Conservation (phyloP, 805 yeast species). For the Candida adriatica region DNA sequence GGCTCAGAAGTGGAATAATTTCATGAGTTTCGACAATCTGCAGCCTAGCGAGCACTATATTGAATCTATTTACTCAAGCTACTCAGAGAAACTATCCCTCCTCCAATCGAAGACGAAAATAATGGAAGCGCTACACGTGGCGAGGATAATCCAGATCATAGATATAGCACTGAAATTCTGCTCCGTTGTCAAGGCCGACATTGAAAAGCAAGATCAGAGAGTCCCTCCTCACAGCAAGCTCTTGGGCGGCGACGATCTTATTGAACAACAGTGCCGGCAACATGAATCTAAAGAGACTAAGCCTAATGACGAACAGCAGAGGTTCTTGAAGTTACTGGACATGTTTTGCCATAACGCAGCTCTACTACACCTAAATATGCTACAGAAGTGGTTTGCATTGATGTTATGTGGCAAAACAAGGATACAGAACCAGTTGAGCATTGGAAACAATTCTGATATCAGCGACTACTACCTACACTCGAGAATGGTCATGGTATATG, state of each 20-base stretch:
- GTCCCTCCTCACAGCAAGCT: too few relatives aligned
- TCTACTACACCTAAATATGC: conserved; percentile 18
- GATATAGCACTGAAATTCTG: conserved; percentile 21
- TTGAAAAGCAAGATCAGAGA: conserved; percentile 26
- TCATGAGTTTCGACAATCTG: conserved; percentile 24
- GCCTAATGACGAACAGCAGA: conserved; percentile 27
- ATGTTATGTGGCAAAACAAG: conserved; percentile 25
- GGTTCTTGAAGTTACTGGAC: conserved; percentile 14
- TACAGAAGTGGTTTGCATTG: conserved; percentile 25
- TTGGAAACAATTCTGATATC: conserved; percentile 32
- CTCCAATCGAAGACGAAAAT: conserved; percentile 25
- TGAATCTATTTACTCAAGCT: conserved; percentile 24
- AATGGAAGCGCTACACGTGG: conserved; percentile 22
- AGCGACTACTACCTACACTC: conserved; percentile 27
- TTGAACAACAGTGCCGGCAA: too few relatives aligned
- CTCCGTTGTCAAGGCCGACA: conserved; percentile 17
- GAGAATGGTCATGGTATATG: conserved; percentile 24
- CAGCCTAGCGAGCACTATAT: conserved; percentile 16
- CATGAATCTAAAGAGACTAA: conserved; percentile 21
- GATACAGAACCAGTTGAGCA: conserved; percentile 21
- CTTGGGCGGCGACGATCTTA: too few relatives aligned
- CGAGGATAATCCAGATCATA: conserved; percentile 25
- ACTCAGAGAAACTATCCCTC: conserved; percentile 21
- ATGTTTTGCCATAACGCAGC: conserved; percentile 15
- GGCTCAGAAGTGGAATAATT: conserved; percentile 23